A percentile compares a stretch with the other conserved stretches of the same genome.
These are phyloP conservation scores for Claviceps lovelessii DNA, from an alignment of 2,329 filamentous ascomycete species.

Conservation along the genomic window DNA sequence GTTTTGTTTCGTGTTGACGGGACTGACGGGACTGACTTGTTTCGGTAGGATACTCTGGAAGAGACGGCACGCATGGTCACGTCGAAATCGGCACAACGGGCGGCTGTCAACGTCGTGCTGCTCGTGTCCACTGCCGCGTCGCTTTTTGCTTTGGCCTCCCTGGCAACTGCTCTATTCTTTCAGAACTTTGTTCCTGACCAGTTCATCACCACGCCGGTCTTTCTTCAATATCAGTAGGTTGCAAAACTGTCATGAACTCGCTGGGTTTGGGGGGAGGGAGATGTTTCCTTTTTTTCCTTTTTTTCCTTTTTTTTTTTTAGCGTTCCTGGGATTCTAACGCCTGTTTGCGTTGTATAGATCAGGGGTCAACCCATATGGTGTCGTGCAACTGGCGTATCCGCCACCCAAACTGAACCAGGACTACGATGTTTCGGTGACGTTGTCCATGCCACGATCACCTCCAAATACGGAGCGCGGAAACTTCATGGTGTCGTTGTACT, in stretches of 20 bases:
- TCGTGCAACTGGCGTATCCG: slow-evolving; percentile 29
- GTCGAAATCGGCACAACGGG: slow-evolving; percentile 36
- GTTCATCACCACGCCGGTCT: slow-evolving; percentile 35
- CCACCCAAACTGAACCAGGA: slow-evolving; percentile 56
- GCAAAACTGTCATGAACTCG: too few relatives aligned
- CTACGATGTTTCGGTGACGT: slow-evolving; percentile 68
- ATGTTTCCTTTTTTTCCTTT: background rate
- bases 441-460: slow-evolving; percentile 65
- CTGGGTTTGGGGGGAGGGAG: too few relatives aligned
- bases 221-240: slow-evolving; percentile 44
- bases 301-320: background rate
- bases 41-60: slow-evolving; percentile 20
- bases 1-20: too few relatives aligned
- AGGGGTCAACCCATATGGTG: slow-evolving; percentile 37
- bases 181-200: slow-evolving; percentile 42
- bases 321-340: slow-evolving; percentile 4
- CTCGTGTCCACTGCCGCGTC: slow-evolving; percentile 27
- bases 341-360: slow-evolving; percentile 20
- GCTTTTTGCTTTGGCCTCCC: slow-evolving; percentile 32
- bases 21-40: background rate
- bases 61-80: slow-evolving; percentile 27
- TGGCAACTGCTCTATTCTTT: slow-evolving; percentile 40
- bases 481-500: slow-evolving; percentile 78
- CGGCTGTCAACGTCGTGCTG: slow-evolving; percentile 32
- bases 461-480: slow-evolving; percentile 68